Conservation (phyloP, 2,329 filamentous ascomycete species). For the Dactylellina leptospora region DNA sequence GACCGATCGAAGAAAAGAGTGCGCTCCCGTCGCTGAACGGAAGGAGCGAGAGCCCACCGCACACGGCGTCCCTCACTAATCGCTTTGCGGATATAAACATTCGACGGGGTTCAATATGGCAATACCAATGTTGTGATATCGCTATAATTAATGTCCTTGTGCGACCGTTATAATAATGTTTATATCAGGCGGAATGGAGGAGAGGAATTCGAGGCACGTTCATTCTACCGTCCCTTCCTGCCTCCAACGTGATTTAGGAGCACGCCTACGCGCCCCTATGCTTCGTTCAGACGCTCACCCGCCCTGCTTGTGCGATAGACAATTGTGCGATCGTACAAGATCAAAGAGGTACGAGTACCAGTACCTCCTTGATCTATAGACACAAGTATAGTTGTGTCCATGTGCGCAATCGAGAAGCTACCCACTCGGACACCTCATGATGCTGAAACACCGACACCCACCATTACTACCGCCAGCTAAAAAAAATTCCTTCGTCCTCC, state of each 20-base stretch:
- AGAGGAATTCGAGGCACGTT: no score
- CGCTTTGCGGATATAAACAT: conserved; percentile 12
- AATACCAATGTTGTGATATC: not conserved
- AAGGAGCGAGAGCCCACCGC: conserved; percentile 5
- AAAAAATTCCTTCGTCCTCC: not conserved
- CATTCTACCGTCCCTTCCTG: not conserved
- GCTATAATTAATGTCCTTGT: not conserved
- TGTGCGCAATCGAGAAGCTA: conserved; percentile 3
- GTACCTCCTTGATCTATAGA: no score
- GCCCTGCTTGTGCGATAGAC: no score
- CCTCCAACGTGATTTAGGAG: not conserved
- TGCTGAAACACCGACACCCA: conserved; percentile 32
- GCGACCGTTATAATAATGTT: conserved; percentile 5
- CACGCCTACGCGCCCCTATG: not conserved
- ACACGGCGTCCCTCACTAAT: conserved; percentile 29
- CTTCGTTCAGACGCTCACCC: no score
- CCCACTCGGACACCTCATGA: conserved; percentile 36
- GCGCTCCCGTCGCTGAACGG: conserved; percentile 26
- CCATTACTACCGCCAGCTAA: no score
- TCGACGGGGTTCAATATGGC: conserved; percentile 12
- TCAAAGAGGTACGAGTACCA: no score
- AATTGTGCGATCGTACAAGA: no score
- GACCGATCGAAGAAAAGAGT: not conserved
- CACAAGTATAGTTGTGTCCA: no score
- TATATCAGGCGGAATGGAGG: conserved; percentile 7